Conservation (phyloP, 1,284 basidiomycete genomes). For the Ustilago nuda region DNA sequence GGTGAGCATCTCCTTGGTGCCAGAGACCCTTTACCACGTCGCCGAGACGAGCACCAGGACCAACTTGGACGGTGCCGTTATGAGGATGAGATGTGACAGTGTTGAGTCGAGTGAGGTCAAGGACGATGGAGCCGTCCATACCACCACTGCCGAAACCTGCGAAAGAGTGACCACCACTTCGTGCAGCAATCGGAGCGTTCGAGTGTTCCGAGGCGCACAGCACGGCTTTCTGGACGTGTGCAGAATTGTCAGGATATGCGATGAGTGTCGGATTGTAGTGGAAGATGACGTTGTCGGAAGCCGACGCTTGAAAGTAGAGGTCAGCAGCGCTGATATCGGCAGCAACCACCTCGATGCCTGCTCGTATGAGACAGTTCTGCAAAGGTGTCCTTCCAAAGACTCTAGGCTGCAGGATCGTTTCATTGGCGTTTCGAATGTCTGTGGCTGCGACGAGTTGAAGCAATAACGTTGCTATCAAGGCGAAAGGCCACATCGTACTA, state of each 20-base stretch:
- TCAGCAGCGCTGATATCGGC: slow-evolving; percentile 35
- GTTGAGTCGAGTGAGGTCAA: slow-evolving; percentile 60
- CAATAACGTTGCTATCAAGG: background rate
- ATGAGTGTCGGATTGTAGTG: slow-evolving; percentile 67
- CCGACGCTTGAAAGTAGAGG: slow-evolving; percentile 39
- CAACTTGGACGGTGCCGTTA: slow-evolving; percentile 53
- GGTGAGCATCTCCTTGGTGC: slow-evolving; percentile 41
- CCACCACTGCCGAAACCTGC: slow-evolving; percentile 64
- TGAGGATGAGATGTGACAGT: slow-evolving; percentile 49
- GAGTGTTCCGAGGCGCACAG: slow-evolving; percentile 25
- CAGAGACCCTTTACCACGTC: slow-evolving; percentile 68
- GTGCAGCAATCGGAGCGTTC: slow-evolving; percentile 59
- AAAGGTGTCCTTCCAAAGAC: slow-evolving; percentile 8
- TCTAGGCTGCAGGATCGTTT: slow-evolving; percentile 8
- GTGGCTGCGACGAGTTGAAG: background rate
- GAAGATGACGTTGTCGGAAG: slow-evolving; percentile 68
- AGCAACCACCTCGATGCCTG: slow-evolving; percentile 33
- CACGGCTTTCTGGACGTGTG: slow-evolving; percentile 60
- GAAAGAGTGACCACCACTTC: slow-evolving; percentile 69
- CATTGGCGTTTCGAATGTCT: background rate
- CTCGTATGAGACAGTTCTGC: slow-evolving; percentile 18
- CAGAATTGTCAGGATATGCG: slow-evolving; percentile 53
- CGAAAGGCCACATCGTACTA: background rate
- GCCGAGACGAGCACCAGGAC: slow-evolving; percentile 67
- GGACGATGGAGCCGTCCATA: slow-evolving; percentile 61